Conservation (phyloP, 495 filamentous ascomycete species). For the Astrothelium macrocarpum region DNA sequence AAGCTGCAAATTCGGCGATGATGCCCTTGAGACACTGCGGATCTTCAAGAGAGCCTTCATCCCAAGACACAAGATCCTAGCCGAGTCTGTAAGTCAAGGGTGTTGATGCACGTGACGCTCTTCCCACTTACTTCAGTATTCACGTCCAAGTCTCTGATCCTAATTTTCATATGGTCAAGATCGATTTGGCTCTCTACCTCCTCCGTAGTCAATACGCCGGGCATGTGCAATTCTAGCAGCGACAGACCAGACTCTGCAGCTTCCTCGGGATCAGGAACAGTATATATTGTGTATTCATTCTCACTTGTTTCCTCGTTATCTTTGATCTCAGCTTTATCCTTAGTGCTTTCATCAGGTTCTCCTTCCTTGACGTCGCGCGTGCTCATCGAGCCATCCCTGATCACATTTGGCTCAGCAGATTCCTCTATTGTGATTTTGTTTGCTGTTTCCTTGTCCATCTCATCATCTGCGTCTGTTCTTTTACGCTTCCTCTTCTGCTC, state of each 20-base stretch:
- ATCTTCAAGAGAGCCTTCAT: constrained; percentile 44
- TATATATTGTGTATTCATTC: constrained; percentile 24
- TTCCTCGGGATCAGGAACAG: constrained; percentile 14
- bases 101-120: not conserved
- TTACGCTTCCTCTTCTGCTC: not conserved
- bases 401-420: not conserved
- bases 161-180: constrained; percentile 48
- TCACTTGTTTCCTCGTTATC: constrained; percentile 18
- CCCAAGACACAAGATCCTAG: constrained; percentile 56
- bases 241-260: constrained; percentile 37
- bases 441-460: not conserved
- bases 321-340: no score
- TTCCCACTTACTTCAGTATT: constrained; percentile 35
- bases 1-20: constrained; percentile 68
- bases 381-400: not conserved
- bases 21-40: constrained; percentile 50
- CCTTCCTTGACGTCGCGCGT: no score
- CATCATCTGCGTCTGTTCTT: not conserved
- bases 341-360: no score
- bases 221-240: constrained; percentile 63
- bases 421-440: not conserved
- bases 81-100: constrained; percentile 2
- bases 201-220: constrained; percentile 58
- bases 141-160: constrained; percentile 26
- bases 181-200: constrained; percentile 51